Evolutionary conservation across 2,329 filamentous ascomycete species (phyloP).

Genomic region (Dactylellina drechsleri): DNA sequence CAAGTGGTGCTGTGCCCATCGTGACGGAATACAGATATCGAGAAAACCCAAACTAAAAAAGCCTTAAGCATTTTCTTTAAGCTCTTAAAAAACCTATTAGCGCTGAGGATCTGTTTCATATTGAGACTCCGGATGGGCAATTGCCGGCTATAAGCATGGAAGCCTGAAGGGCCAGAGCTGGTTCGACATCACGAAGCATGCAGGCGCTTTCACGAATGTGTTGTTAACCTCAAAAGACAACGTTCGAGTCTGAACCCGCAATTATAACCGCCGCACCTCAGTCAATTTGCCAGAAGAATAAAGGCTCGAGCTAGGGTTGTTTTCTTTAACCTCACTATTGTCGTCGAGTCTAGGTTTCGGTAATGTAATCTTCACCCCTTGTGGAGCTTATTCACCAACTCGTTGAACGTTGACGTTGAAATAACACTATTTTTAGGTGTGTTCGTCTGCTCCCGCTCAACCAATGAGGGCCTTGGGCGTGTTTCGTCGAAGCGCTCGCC

Average conservation of each 20-base stretch:
- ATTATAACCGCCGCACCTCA: not conserved
- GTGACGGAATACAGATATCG: no score
- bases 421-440: constrained; percentile 35
- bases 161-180: not conserved
- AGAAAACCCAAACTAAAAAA: no score
- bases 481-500: constrained; percentile 52
- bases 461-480: constrained; percentile 38
- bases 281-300: not conserved
- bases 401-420: constrained; percentile 19
- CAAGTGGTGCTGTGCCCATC: no score
- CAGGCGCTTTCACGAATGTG: constrained; percentile 10
- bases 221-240: constrained; percentile 40
- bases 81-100: constrained; percentile 11
- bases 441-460: constrained; percentile 48
- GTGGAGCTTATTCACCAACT: not conserved
- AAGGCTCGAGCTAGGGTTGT: not conserved
- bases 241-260: constrained; percentile 1
- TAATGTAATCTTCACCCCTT: constrained; percentile 5
- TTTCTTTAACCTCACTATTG: not conserved
- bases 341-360: constrained; percentile 2
- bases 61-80: not conserved
- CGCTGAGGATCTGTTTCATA: constrained; percentile 42
- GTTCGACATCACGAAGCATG: constrained; percentile 6
- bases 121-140: not conserved
- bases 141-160: not conserved